These are phyloP conservation scores for Sporopachydermia lactativora DNA, from an alignment of 805 yeast species.

Conservation along the genomic window DNA sequence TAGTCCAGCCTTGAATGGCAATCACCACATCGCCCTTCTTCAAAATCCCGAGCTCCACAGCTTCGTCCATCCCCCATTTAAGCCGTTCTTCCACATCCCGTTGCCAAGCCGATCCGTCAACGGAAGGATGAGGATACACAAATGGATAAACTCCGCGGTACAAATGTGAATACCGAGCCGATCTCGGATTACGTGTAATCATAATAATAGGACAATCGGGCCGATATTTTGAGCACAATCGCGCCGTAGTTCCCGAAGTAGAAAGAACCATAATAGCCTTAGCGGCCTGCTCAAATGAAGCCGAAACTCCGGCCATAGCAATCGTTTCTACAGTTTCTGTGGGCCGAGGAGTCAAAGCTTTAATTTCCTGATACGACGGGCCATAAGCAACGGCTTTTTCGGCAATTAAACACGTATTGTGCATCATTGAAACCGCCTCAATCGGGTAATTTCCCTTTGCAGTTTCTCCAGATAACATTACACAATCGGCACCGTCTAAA, in stretches of 20 bases:
- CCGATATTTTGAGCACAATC: constrained; percentile 78
- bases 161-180: constrained; percentile 76
- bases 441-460: constrained; percentile 37
- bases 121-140: constrained; percentile 37
- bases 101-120: constrained; percentile 48
- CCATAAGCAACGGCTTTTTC: constrained; percentile 76
- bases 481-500: constrained; percentile 38
- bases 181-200: constrained; percentile 74
- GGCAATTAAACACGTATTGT: constrained; percentile 73
- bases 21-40: constrained; percentile 66
- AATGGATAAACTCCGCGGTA: constrained; percentile 88
- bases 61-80: constrained; percentile 64
- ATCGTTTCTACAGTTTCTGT: constrained; percentile 72
- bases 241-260: constrained; percentile 71
- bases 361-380: constrained; percentile 57
- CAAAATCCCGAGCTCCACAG: constrained; percentile 61
- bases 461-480: constrained; percentile 37
- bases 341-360: constrained; percentile 61
- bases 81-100: constrained; percentile 75
- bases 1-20: constrained; percentile 80
- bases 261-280: constrained; percentile 78
- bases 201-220: constrained; percentile 78
- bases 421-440: constrained; percentile 30
- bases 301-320: constrained; percentile 76
- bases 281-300: constrained; percentile 72